Evolutionary conservation across 495 filamentous ascomycete species (phyloP).

Genomic region (Podospora appendiculata): DNA sequence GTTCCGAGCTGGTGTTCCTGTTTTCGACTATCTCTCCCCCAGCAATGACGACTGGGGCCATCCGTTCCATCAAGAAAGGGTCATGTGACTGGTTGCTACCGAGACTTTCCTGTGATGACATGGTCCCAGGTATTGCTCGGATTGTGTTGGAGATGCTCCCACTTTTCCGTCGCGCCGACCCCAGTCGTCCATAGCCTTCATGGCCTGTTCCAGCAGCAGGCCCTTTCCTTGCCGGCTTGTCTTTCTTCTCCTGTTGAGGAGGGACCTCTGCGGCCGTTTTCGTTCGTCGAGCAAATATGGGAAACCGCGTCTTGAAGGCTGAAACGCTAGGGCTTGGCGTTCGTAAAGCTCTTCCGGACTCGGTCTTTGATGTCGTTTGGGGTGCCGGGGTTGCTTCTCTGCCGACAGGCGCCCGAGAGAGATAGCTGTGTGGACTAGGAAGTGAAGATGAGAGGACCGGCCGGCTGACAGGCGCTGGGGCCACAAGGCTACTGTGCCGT

Average conservation of each 20-base stretch:
- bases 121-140: slow-evolving; percentile 39
- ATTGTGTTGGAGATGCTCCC: slow-evolving; percentile 38
- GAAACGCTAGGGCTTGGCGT: slow-evolving; percentile 43
- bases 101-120: slow-evolving; percentile 42
- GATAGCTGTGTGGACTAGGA: slow-evolving; percentile 12
- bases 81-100: slow-evolving; percentile 35
- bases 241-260: slow-evolving; percentile 40
- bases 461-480: slow-evolving; percentile 18
- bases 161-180: slow-evolving; percentile 50
- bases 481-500: slow-evolving; percentile 32
- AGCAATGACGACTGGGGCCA: slow-evolving; percentile 80
- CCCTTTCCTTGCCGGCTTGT: slow-evolving; percentile 62
- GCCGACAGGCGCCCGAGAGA: slow-evolving; percentile 22
- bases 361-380: slow-evolving; percentile 17
- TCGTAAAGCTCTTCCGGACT: slow-evolving; percentile 23
- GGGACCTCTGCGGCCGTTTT: slow-evolving; percentile 51
- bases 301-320: slow-evolving; percentile 51
- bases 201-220: slow-evolving; percentile 90
- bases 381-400: slow-evolving; percentile 34
- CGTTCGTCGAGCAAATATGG: slow-evolving; percentile 66
- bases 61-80: slow-evolving; percentile 58
- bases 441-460: slow-evolving; percentile 21
- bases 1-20: slow-evolving; percentile 44
- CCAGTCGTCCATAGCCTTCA: slow-evolving; percentile 84
- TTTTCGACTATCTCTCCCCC: slow-evolving; percentile 61